These are phyloP conservation scores for Castanea crenata DNA, from an alignment of 306 rosid genomes.

Conservation along the genomic window DNA sequence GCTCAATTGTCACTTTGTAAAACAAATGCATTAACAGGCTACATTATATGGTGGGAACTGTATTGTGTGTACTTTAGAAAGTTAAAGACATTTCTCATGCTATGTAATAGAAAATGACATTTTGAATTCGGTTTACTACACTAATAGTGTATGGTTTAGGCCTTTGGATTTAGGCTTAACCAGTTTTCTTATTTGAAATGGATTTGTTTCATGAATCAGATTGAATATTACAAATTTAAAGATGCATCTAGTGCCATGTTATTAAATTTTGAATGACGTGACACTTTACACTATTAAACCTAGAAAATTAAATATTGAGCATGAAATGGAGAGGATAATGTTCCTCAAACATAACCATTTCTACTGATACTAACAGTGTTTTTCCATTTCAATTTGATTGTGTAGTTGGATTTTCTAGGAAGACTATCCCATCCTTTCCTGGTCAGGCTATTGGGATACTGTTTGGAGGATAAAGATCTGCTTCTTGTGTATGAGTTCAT, in stretches of 20 bases:
- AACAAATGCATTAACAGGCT: neutral
- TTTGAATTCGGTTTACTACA: neutral
- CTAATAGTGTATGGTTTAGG: neutral
- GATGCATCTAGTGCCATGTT: no score
- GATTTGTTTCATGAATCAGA: no score
- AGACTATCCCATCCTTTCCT: conserved; percentile 78
- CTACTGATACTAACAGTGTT: no score
- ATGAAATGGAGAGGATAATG: no score
- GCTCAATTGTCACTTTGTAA: neutral
- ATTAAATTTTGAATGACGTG: no score
- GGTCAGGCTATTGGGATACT: conserved; percentile 77
- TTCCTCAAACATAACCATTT: neutral
- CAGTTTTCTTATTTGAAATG: neutral
- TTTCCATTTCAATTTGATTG: no score
- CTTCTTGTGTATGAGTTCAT: conserved; percentile 91
- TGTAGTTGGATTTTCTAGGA: conserved; percentile 44
- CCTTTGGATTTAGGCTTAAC: no score
- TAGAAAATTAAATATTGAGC: no score
- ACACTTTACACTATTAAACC: no score
- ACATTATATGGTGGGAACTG: neutral
- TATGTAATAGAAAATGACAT: neutral
- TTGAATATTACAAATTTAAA: no score
- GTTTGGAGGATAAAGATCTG: conserved; percentile 60
- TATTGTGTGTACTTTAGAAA: neutral
- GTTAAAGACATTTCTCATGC: no score